Base-by-base conservation (phyloP, 768 basidiomycete species). In the Terana coerulea region DNA sequence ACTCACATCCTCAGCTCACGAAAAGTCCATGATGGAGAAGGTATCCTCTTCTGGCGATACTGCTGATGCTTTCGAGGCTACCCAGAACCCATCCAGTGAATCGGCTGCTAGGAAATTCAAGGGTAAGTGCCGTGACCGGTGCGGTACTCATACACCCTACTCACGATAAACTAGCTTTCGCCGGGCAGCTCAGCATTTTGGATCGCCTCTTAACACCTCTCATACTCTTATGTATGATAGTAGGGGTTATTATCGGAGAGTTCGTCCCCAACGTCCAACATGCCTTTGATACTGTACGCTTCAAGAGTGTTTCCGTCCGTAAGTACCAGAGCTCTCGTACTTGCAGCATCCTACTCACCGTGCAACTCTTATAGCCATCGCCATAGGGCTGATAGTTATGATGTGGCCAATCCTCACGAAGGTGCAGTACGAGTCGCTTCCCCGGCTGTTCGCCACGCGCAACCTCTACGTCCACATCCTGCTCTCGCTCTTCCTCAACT, bases 351-450 rank as follows among this genome's bases (percentile, higher is more conserved):
- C 8, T 10, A 42, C 26, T 37, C 25, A 41, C 33, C 21, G 22
- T 49, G n/a, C n/a, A n/a, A 30, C 22, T 11, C 22, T 29, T 24
- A 19, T 54, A 92, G 90, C 89, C 1, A 88, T 92, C 40, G 84
- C 84, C 14, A 73, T 91, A 35, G 91, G 90, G 1, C 78, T 93
- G 31, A 78, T 92, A 15, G 71, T 91, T 46, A 93, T 93, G 81
- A 92, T 92, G 86, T 91, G 88, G 86, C 91, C 89, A 1, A 77
- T 84, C 31, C 76, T 86, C 47, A 81, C 83, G 39, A 84, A 83
- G 68, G 84, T 91, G 9, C 84, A 85, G 61, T 92, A 88, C 64
- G 91, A 92, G 64, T 63, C 69, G 1, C 74, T 93, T 1, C 83
- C 83, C 0, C 52, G 62, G 9, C 64, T 89, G 25, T 77, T 91